Base-by-base conservation (phyloP, 345 rosid species). In the Brassica cretica region DNA sequence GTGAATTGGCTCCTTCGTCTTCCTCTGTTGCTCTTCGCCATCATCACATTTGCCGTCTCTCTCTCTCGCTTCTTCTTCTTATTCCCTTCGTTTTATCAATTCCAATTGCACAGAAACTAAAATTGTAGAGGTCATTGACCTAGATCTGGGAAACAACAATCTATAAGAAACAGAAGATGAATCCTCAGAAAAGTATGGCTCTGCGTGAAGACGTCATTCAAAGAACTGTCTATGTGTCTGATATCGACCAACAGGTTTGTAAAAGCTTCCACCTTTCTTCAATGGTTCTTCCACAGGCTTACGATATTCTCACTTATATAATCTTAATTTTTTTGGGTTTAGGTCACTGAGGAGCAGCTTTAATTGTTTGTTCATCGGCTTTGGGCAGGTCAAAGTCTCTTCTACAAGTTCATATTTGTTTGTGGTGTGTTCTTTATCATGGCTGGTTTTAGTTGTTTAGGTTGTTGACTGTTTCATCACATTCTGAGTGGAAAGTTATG, bases 301-400 rank as follows among this genome's bases (percentile, higher is more conserved):
- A 21, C 55, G 16, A 3, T 70, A 4, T 9, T 49, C 14, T 59
- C 18, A 74, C 51, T 0, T 76, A 44, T 10, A 59, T 32, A 27
- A 55, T 68, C 33, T 69, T 27, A 14, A 37, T 19, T 15, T 11
- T 29, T 60, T 61, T 71, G 67, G 68, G 68, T 76, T 21, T 62
- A 93, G 97, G 97, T 93, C 80, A 93, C 98, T 21, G 98, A 93
- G 82, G 97, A 93, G 84, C 97, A 93, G 81, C 98, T 21, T 93
- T 79, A 97, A 97, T 58, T 88, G 89, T 79, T 80, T 93, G 61
- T 93, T 93, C 76, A 76, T 93, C 12, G 55, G 77, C 72, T 89
- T 91, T 82, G 98, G 98, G 21, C 97, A 93, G 93, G 98, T 91
- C 73, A 19, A 64, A 58, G 44, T 55, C 44, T 64, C 41, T 62